phyloP scores from a whole-genome alignment of 2,329 filamentous ascomycete genomes.

The Grosmannia huntii region DNA sequence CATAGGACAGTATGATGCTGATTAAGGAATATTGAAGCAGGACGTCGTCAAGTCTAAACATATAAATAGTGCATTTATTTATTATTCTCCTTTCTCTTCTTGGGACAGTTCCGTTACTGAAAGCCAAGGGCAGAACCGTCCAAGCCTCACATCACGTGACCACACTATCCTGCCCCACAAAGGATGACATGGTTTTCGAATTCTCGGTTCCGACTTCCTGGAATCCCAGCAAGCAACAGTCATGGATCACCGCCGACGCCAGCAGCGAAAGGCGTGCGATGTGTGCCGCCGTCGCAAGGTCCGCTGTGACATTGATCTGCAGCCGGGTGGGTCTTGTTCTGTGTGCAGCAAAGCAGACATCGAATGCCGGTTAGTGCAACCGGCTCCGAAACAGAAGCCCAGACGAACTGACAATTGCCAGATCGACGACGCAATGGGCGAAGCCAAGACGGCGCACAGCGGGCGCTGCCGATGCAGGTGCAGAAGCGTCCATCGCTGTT shows the following conservation, averaged over 20 bases:
- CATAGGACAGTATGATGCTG: no score
- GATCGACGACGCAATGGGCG: slow-evolving; percentile 1
- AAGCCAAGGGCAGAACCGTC: no score
- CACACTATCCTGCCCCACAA: no score
- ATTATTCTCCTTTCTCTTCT: no score
- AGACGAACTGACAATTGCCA: background rate
- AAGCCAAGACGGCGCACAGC: background rate
- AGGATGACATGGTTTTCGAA: no score
- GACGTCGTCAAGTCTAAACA: no score
- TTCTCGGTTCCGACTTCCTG: background rate
- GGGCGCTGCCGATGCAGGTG: background rate
- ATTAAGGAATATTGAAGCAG: no score
- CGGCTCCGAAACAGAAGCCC: background rate
- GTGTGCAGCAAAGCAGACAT: slow-evolving; percentile 6
- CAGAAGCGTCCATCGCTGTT: background rate
- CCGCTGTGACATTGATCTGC: slow-evolving; percentile 8
- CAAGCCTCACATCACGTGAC: no score
- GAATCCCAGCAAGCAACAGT: no score
- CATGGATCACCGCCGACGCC: slow-evolving; percentile 1
- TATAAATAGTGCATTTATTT: no score
- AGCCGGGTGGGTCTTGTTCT: background rate
- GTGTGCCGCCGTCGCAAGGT: slow-evolving; percentile 11
- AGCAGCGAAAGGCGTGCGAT: slow-evolving; percentile 9
- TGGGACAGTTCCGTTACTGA: no score
- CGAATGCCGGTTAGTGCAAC: slow-evolving; percentile 8